Evolutionary conservation across 495 filamentous ascomycete species (phyloP).

Genomic region (Penicillium silybi): DNA sequence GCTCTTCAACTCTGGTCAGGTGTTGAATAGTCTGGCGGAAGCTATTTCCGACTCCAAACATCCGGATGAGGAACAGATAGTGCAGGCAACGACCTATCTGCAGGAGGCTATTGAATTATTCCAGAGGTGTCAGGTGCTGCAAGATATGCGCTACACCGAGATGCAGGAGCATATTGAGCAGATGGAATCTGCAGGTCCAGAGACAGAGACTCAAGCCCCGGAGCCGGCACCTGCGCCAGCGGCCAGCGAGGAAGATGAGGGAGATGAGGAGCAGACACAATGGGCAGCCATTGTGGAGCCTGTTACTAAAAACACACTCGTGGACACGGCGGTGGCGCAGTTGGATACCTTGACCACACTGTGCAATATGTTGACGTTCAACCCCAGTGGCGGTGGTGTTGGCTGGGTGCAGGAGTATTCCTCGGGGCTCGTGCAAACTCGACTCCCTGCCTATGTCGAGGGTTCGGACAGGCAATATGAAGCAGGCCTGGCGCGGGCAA

Average conservation of each 20-base stretch:
- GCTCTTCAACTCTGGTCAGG: slow-evolving; percentile 67
- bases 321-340: slow-evolving; percentile 62
- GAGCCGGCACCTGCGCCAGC: slow-evolving; percentile 6
- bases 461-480: slow-evolving; percentile 48
- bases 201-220: slow-evolving; percentile 13
- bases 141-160: slow-evolving; percentile 55
- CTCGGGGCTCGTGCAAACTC: slow-evolving; percentile 39
- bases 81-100: slow-evolving; percentile 43
- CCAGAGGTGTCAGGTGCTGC: slow-evolving; percentile 55
- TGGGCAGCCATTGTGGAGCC: slow-evolving; percentile 62
- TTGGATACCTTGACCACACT: slow-evolving; percentile 54
- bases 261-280: slow-evolving; percentile 45
- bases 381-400: slow-evolving; percentile 35
- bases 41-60: slow-evolving; percentile 46
- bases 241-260: slow-evolving; percentile 14
- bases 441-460: slow-evolving; percentile 43
- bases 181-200: slow-evolving; percentile 37
- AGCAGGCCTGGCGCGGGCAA: slow-evolving; percentile 48
- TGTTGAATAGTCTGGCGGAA: slow-evolving; percentile 62
- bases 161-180: slow-evolving; percentile 42
- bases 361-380: slow-evolving; percentile 48
- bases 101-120: slow-evolving; percentile 63
- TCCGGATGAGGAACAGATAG: slow-evolving; percentile 35
- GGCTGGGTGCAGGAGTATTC: slow-evolving; percentile 56
- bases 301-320: slow-evolving; percentile 55